phyloP scores from a whole-genome alignment of 176 grass and related monocot species.

The Paspalum vaginatum region DNA sequence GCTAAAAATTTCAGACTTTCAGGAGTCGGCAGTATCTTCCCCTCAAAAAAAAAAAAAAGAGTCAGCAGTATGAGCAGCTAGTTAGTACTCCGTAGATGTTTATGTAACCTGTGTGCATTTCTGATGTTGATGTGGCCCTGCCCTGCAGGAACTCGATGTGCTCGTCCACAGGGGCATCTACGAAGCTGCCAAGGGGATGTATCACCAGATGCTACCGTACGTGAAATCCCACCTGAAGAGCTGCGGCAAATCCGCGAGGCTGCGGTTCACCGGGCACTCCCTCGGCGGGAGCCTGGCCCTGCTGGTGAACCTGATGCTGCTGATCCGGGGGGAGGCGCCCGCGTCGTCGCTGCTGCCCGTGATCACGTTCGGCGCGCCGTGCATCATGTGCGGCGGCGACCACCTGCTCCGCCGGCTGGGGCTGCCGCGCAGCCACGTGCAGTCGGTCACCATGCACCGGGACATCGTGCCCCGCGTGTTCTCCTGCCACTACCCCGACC shows the following conservation, averaged over 20 bases:
- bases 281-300: conserved; percentile 82
- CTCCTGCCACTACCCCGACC: conserved; percentile 87
- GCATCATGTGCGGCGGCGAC: conserved; percentile 95
- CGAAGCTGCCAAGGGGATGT: conserved; percentile 93
- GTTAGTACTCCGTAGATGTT: too few species aligned
- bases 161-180: conserved; percentile 94
- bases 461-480: conserved; percentile 98
- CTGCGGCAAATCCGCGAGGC: conserved; percentile 46
- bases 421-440: conserved; percentile 69
- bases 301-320: conserved; percentile 89
- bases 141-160: conserved; percentile 65
- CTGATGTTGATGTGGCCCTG: neutral
- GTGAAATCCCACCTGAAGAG: conserved; percentile 64
- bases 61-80: neutral
- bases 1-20: conserved; percentile 12
- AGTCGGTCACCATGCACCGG: conserved; percentile 76
- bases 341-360: conserved; percentile 67
- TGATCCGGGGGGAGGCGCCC: conserved; percentile 59
- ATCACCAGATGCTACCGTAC: conserved; percentile 82
- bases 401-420: conserved; percentile 70
- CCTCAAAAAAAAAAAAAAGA: too few species aligned
- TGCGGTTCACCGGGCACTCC: conserved; percentile 90
- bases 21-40: neutral
- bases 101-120: conserved; percentile 14
- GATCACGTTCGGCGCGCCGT: conserved; percentile 89